Percentiles rank a stretch among this genome's conserved stretches.
These are phyloP conservation scores for Alternaria dauci DNA, from an alignment of 2,329 filamentous ascomycete species.

Conservation along the genomic window DNA sequence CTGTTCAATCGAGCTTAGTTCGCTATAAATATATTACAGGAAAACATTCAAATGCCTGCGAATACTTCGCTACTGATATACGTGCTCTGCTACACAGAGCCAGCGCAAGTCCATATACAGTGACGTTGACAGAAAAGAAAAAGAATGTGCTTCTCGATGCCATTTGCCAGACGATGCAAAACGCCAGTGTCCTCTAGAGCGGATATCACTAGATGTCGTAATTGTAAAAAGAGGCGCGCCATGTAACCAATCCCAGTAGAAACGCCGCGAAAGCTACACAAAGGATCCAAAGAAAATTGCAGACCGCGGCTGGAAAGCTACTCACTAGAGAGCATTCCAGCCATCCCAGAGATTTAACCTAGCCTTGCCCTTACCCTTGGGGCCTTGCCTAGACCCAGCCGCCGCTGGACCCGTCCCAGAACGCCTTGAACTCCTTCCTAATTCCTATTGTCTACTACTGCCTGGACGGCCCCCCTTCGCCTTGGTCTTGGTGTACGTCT, in stretches of 20 bases:
- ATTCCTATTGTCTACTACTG: constrained; percentile 53
- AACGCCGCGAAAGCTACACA: constrained; percentile 17
- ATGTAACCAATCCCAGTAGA: not conserved
- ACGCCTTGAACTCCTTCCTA: constrained; percentile 51
- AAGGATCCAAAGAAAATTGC: constrained; percentile 32
- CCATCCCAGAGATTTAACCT: constrained; percentile 48
- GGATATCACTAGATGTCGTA: constrained; percentile 16
- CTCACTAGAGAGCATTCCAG: constrained; percentile 49
- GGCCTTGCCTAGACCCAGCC: constrained; percentile 41
- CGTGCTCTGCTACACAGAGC: not conserved
- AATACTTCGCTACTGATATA: not conserved
- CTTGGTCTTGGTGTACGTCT: constrained; percentile 40
- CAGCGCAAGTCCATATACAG: not conserved
- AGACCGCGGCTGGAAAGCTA: constrained; percentile 26
- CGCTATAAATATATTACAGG: not conserved
- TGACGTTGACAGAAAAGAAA: not conserved
- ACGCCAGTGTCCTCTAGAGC: constrained; percentile 1
- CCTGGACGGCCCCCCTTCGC: constrained; percentile 48
- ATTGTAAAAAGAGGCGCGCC: not conserved
- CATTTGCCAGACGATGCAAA: constrained; percentile 13
- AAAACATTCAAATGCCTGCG: not conserved
- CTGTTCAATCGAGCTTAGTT: not conserved
- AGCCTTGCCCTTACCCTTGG: constrained; percentile 46
- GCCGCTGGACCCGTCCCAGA: constrained; percentile 40
- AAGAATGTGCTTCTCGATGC: constrained; percentile 11